These are phyloP conservation scores for Cymbopogon citratus DNA, from an alignment of 176 grass and related monocot species.

Conservation along the genomic window DNA sequence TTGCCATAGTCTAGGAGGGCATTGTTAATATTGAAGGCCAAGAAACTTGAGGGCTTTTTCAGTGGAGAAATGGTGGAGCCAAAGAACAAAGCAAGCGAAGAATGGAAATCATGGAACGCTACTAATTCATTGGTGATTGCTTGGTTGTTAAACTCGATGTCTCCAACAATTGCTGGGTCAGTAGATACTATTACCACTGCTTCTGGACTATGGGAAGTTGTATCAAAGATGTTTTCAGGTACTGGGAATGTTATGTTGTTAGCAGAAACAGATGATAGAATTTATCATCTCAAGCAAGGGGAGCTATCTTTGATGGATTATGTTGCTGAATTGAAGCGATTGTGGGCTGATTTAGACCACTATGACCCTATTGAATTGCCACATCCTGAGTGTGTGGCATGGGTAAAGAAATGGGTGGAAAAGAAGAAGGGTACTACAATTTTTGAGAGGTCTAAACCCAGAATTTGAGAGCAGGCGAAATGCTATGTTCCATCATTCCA, in stretches of 20 bases:
- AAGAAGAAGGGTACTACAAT: too few species aligned
- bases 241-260: background rate
- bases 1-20: background rate
- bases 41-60: background rate
- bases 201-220: background rate
- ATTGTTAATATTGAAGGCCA: background rate
- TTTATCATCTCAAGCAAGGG: too few species aligned
- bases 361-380: too few species aligned
- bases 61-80: background rate
- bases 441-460: too few species aligned
- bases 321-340: too few species aligned
- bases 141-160: background rate
- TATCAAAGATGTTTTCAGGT: background rate
- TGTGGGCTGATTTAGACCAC: too few species aligned
- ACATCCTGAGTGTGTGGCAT: too few species aligned
- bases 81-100: background rate
- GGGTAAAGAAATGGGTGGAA: too few species aligned
- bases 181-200: background rate
- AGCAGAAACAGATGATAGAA: background rate
- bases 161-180: background rate
- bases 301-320: too few species aligned
- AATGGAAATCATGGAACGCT: background rate
- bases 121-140: background rate
- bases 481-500: too few species aligned
- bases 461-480: too few species aligned